phyloP scores from a whole-genome alignment of 352 stramenopile species.

The Pythium sp. region DNA sequence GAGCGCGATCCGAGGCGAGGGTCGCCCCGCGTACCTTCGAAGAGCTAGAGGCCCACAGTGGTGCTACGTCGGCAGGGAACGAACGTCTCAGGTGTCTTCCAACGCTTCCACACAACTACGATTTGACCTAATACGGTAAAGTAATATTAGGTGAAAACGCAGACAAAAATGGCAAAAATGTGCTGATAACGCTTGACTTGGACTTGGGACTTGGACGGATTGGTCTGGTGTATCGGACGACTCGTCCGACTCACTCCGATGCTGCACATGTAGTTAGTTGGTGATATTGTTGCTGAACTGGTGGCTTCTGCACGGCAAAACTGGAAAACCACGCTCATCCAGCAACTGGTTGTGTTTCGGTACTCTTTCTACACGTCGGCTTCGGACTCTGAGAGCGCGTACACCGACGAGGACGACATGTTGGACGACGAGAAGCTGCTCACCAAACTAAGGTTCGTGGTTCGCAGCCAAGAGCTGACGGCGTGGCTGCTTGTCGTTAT shows the following conservation, averaged over 20 bases:
- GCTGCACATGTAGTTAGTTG: not conserved
- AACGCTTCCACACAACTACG: too few species aligned
- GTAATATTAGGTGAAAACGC: too few species aligned
- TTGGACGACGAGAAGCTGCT: conserved; percentile 50
- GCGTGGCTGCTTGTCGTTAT: conserved; percentile 44
- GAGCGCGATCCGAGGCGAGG: too few species aligned
- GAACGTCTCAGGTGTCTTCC: too few species aligned
- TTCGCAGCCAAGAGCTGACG: conserved; percentile 51
- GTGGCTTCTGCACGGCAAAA: conserved; percentile 2
- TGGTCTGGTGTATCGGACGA: not conserved
- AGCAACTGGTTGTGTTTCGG: not conserved
- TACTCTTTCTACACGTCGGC: conserved; percentile 27
- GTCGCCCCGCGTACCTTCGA: too few species aligned
- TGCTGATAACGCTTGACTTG: not conserved
- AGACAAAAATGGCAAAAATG: conserved; percentile 9
- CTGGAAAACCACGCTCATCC: not conserved
- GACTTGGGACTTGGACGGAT: not conserved
- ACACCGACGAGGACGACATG: conserved; percentile 35
- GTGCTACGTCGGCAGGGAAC: too few species aligned
- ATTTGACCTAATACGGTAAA: too few species aligned
- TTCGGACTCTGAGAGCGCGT: conserved; percentile 29
- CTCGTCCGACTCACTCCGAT: not conserved
- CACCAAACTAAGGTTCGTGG: conserved; percentile 37
- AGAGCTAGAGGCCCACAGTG: too few species aligned
- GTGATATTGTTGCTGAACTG: not conserved